Conservation (phyloP, 345 rosid species). For the Sisymbrium irio region DNA sequence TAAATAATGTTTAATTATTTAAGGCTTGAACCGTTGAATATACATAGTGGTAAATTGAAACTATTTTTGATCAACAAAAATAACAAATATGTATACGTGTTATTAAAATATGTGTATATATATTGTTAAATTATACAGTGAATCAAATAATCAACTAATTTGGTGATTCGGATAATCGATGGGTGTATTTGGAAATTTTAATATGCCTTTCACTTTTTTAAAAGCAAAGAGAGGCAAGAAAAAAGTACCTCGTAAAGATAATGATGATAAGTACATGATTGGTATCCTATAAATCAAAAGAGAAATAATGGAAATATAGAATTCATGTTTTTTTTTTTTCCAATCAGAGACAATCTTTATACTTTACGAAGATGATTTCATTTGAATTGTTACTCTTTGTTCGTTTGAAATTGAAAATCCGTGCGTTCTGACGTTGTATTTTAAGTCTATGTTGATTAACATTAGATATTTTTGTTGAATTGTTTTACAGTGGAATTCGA, state of each 20-base stretch:
- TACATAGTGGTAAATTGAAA: not conserved
- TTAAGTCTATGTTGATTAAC: not conserved
- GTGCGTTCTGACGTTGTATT: not conserved
- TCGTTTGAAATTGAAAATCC: not conserved
- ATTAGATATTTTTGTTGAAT: not conserved
- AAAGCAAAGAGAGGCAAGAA: constrained; percentile 19
- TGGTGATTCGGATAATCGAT: not conserved
- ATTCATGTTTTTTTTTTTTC: not conserved
- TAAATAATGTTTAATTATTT: not conserved
- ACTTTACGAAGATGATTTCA: not conserved
- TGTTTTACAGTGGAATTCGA: not conserved
- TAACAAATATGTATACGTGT: too few species aligned
- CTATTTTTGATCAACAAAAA: not conserved
- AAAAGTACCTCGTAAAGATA: constrained; percentile 32
- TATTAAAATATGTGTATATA: too few species aligned
- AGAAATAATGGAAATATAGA: not conserved
- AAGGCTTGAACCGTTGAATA: not conserved
- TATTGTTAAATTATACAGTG: too few species aligned
- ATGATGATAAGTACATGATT: constrained; percentile 37
- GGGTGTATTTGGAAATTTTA: not conserved
- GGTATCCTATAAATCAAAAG: constrained; percentile 28
- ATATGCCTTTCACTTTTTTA: constrained; percentile 16
- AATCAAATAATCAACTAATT: not conserved
- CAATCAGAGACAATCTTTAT: not conserved
- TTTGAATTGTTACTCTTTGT: not conserved